Evolutionary conservation across 805 yeast species (phyloP), one percentile per base, ranked within the genome.

Genomic region (Metschnikowia cerradonensis): DNA sequence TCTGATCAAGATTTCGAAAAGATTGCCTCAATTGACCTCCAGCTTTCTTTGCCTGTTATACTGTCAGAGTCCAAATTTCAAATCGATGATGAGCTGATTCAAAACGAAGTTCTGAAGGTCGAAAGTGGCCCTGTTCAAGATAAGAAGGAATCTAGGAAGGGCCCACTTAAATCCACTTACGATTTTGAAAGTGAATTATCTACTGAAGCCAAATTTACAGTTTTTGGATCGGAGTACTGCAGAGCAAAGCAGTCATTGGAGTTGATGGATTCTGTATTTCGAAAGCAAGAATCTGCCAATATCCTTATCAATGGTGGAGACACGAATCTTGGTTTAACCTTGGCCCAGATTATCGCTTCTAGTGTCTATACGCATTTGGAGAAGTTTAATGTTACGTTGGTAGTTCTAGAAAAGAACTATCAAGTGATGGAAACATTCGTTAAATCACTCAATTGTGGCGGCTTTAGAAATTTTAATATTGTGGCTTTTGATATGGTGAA

Each of bases 281-380:
- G 46, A 14, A 48, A 48, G 5, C 57, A 56, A 6, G 50, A 50
- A 3, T 53, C 57, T 19, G 69, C 70, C 7, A 69, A 62, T 45
- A 52, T 74, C 14, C 58, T 74, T 33, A 70, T 74, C 51, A 72
- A 73, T 57, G 78, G 78, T 23, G 78, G 70, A 3, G 76, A 73
- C 51, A 72, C 78, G 8, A 58, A 64, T 38, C 52, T 73, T 22
- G 77, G 76, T 0, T 55, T 58, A 43, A 73, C 73, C 6, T 32
- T 74, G 3, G 50, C 69, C 4, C 78, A 74, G 52, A 30, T 66
- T 3, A 51, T 73, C 10, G 58, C 59, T 22, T 69, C 74, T 1
- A 58, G 67, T 3, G 44, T 57, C 4, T 71, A 69, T 56, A 49
- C 52, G 8, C 45, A 55, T 13, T 56, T 70, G 41, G 59, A 57